Conservation (phyloP, 2,329 filamentous ascomycete genomes). For the Pseudogymnoascus sp. region DNA sequence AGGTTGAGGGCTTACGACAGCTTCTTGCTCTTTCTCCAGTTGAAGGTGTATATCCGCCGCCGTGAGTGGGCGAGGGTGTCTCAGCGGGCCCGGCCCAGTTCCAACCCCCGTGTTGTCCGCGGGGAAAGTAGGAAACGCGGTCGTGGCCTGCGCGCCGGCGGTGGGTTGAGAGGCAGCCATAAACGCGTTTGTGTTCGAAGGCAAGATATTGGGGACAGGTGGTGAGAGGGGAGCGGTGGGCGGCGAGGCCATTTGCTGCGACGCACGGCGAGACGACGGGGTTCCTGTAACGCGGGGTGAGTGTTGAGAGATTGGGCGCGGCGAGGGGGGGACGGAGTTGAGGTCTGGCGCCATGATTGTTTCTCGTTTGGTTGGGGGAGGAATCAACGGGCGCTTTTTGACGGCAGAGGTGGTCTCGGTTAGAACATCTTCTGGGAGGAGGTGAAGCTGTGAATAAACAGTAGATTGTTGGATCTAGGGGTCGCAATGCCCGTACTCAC, state of each 20-base stretch:
- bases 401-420: background rate
- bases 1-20: conserved; percentile 57
- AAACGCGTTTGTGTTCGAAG: conserved; percentile 28
- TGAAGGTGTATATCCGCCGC: conserved; percentile 82
- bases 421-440: background rate
- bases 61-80: conserved; percentile 82
- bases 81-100: conserved; percentile 62
- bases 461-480: background rate
- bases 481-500: background rate
- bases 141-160: background rate
- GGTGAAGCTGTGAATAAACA: background rate
- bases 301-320: conserved; percentile 19
- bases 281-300: conserved; percentile 23
- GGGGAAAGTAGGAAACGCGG: conserved; percentile 6
- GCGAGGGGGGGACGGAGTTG: conserved; percentile 29
- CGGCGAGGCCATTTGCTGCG: conserved; percentile 22
- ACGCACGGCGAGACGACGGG: conserved; percentile 24
- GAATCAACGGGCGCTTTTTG: background rate
- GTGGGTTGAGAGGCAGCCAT: conserved; percentile 2
- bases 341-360: conserved; percentile 29
- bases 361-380: background rate
- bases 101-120: conserved; percentile 41
- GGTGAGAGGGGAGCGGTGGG: conserved; percentile 18
- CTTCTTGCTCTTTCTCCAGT: conserved; percentile 92
- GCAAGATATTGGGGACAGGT: conserved; percentile 24